Base-by-base conservation (phyloP, 768 basidiomycete genomes). In the Lactarius sanguifluus region DNA sequence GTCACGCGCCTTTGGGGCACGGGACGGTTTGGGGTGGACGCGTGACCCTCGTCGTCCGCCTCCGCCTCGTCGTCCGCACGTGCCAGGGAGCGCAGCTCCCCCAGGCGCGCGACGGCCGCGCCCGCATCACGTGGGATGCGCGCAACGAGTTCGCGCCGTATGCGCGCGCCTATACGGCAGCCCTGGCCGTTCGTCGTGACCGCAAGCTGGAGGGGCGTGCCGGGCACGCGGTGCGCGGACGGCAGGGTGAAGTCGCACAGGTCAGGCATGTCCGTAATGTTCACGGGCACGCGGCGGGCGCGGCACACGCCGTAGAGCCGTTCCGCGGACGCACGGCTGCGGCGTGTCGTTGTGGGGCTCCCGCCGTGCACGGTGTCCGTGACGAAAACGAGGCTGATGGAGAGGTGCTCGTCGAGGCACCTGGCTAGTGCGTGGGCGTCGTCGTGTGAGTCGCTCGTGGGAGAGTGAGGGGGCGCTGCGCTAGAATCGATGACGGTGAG, bases 161-260 rank as follows among this genome's bases (percentile, higher is more conserved):
- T 78, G 13, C 96, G 82, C 1, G 87, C 83, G 0, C 89, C 89
- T 5, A 99, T 81, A 7, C 96, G 80, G 72, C 96, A 98, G 2
- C 95, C 96, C 68, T 90, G 85, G 0, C 94, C 94, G 71, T 97
- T 98, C 0, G 96, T 96, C 3, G 94, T 92, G 2, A 98, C 83
- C 0, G 89, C 92, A 25, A 99, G 77, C 73, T 91, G 91, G 1
- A 92, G 76, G 3, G 86, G 73, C 1, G 84, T 83, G 72, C 86
- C 84, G 9, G 81, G 74, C 72, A 97, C 94, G 3, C 96, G 89
- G 70, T 98, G 92, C 0, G 90, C 85, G 1, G 95, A 85, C 0
- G 90, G 83, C 77, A 96, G 94, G 0, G 91, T 88, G 73, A 92
- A 98, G 75, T 97, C 94, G 75, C 92, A 96, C 47, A 96, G 81